Base-by-base conservation (phyloP, 2,329 filamentous ascomycete genomes). In the Alternaria gansuensis region DNA sequence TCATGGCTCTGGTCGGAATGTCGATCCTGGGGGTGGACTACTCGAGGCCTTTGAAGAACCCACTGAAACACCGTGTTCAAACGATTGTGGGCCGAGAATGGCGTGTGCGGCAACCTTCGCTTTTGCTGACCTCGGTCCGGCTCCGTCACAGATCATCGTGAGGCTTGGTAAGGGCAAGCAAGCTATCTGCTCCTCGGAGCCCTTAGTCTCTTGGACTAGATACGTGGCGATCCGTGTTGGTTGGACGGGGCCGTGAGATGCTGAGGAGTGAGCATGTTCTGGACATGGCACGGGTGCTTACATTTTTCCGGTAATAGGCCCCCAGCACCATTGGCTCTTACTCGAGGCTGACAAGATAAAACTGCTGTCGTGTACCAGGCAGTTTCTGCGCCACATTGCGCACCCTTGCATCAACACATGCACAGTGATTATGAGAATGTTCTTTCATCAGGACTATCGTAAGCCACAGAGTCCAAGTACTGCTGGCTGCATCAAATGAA, bases 51-150 rank as follows among this genome's bases (percentile, higher is more conserved):
- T 34, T 7, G 21, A 11, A 29, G 17, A 26, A 55, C 55, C 52
- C 53, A 39, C 39, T 59, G 57, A 49, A 62, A 64, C 62, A 62
- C 62, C 52, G 57, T 48, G 44, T 55, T 23, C 55, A 48, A 43
- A 28, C 50, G 31, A 37, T 36, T 57, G 41, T 33, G 40, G 46
- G 36, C 28, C 51, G 57, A 51, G 61, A 56, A 64, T 60, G 58
- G 65, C 17, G 60, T 51, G 29, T 11, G 34, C 21, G 40, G 37
- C 40, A 45, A 33, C 31, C 10, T 14, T 9, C 40, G 28, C 40
- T 45, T 39, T 21, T 44, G 29, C 51, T 33, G 8, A 41, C 34
- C 36, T 40, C 44, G 26, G 28, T 34, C 14, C 29, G 23, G 51
- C 40, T 21, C 29, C 11, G 40, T 53, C 39, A 43, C 29, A 33